Evolutionary conservation across 1,139 yeast species (phyloP).

Genomic region (Arxiozyma heterogenica): DNA sequence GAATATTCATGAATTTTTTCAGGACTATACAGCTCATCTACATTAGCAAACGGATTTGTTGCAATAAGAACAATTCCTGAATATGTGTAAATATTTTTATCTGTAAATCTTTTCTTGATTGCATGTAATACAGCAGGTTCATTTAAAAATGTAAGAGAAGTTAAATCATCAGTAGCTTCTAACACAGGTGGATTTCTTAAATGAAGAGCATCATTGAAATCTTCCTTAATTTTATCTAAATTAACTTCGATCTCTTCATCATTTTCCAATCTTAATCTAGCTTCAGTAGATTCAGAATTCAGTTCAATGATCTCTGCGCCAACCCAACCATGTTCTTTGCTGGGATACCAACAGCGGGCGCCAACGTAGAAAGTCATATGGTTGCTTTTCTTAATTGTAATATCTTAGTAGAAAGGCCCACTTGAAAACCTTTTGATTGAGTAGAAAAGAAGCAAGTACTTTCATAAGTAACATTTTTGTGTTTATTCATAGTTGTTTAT

Average conservation of each 20-base stretch:
- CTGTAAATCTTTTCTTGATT: slow-evolving; percentile 78
- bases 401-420: no score
- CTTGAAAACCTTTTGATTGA: neutral
- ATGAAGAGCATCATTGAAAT: slow-evolving; percentile 45
- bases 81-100: slow-evolving; percentile 85
- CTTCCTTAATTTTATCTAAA: slow-evolving; percentile 37
- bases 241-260: slow-evolving; percentile 28
- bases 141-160: slow-evolving; percentile 68
- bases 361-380: slow-evolving; percentile 28
- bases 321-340: slow-evolving; percentile 80
- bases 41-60: slow-evolving; percentile 87
- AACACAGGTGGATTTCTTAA: slow-evolving; percentile 88
- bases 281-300: slow-evolving; percentile 36
- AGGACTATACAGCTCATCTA: slow-evolving; percentile 82
- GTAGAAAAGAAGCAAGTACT: neutral
- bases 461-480: neutral
- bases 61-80: slow-evolving; percentile 97
- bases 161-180: slow-evolving; percentile 77
- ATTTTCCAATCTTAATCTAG: slow-evolving; percentile 8
- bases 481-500: no score
- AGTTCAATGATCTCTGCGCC: slow-evolving; percentile 69
- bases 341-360: slow-evolving; percentile 89
- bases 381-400: no score
- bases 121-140: slow-evolving; percentile 97
- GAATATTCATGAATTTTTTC: slow-evolving; percentile 92